Base-by-base conservation (phyloP, 495 filamentous ascomycete species). In the Aspergillus hancockii region DNA sequence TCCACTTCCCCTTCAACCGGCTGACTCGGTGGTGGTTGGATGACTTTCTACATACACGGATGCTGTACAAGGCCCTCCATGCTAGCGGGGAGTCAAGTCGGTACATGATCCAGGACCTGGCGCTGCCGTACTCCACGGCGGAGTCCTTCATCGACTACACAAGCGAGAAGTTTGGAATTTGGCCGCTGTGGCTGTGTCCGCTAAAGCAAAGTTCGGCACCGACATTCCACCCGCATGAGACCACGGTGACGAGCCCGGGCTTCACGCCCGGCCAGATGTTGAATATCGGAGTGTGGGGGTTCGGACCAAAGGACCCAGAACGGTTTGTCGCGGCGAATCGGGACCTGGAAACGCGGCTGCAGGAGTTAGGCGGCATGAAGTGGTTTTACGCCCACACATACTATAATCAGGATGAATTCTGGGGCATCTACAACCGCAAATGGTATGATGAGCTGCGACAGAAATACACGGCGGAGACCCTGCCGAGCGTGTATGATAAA, bases 341-440 rank as follows among this genome's bases (percentile, higher is more conserved):
- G 8, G 78, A 80, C n/a, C 67, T 91, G 14, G 89, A 91, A 68
- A 57, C 63, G 2, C 83, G 83, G 52, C 72, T 90, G 14, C 73
- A 69, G 19, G 82, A 83, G 55, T 74, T 90, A 2, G 82, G 85
- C 19, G 88, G 89, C 8, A 74, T 76, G 67, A 81, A 81, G 55
- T 80, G 78, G 74, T 68, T 84, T 8, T 82, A 81, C 58, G 76
- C 80, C 16, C 75, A 77, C 14, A 74, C 75, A 0, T 83, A 77
- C 64, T 79, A 77, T 43, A 62, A 60, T 0, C 72, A 81, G 54
- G 54, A 72, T 1, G 76, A 80, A 23, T 83, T 84, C 64, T 82
- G 79, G 78, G 38, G 41, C 1, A 68, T 76, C 5, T 81, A 79
- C 50, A 71, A 81, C 54, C 61, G 67, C 18, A 28, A 67, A n/a